A percentile compares a stretch with the other conserved stretches of the same genome.
Conservation (phyloP, 2,329 filamentous ascomycete genomes). For the Fusarium sp. region DNA sequence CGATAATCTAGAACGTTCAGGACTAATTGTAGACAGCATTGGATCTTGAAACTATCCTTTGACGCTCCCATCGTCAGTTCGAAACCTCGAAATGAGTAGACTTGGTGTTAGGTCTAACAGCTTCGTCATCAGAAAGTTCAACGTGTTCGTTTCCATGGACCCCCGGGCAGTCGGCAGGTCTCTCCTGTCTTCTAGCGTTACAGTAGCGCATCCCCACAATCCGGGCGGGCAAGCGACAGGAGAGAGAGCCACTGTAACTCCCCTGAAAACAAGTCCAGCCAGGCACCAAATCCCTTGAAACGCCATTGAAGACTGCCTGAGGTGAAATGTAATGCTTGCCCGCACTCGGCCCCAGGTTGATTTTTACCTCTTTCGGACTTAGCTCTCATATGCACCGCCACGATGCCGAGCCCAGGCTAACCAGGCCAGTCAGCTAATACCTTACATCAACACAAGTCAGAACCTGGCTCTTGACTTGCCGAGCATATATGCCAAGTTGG, state of each 20-base stretch:
- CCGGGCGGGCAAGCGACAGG: conserved; percentile 4
- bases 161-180: conserved; percentile 37
- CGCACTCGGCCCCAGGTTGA: conserved; percentile 3
- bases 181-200: conserved; percentile 30
- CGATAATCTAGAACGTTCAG: background rate
- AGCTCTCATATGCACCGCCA: conserved; percentile 37
- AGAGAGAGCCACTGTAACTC: conserved; percentile 11
- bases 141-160: conserved; percentile 47
- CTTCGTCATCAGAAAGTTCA: conserved; percentile 43
- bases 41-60: conserved; percentile 18
- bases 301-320: conserved; percentile 14
- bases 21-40: conserved; percentile 12
- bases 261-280: background rate
- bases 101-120: background rate
- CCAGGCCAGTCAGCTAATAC: conserved; percentile 3
- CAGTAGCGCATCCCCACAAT: conserved; percentile 37
- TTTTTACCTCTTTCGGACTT: conserved; percentile 13
- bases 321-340: background rate
- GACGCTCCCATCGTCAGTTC: conserved; percentile 6
- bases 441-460: conserved; percentile 22
- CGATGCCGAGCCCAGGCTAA: conserved; percentile 32
- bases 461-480: conserved; percentile 14
- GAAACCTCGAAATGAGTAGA: conserved; percentile 4
- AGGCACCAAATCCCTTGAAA: conserved; percentile 24
- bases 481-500: conserved; percentile 38